Percentiles rank a stretch among this genome's conserved stretches.
Evolutionary conservation across 2,329 filamentous ascomycete species (phyloP).

Genomic region (Curvularia sp.): DNA sequence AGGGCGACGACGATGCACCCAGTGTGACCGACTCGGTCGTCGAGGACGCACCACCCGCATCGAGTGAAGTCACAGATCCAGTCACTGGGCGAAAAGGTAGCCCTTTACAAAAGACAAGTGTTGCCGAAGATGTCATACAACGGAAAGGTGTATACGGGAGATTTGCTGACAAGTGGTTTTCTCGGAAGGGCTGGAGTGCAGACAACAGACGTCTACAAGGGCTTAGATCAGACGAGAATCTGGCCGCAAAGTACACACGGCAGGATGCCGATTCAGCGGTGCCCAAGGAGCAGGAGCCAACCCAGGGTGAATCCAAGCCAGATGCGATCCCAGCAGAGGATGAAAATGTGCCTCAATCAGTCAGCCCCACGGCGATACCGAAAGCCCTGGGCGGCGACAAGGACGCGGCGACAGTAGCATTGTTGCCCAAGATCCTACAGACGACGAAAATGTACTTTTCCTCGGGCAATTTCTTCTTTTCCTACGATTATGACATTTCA

Average conservation of each 20-base stretch:
- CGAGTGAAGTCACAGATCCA: conserved; percentile 44
- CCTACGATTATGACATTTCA: conserved; percentile 93
- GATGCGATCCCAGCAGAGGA: conserved; percentile 35
- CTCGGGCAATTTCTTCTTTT: conserved; percentile 87
- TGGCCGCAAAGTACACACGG: conserved; percentile 46
- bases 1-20: conserved; percentile 44
- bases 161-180: conserved; percentile 93
- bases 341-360: conserved; percentile 24
- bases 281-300: conserved; percentile 33
- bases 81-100: conserved; percentile 38
- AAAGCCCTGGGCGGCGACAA: conserved; percentile 44
- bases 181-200: conserved; percentile 78
- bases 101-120: conserved; percentile 57
- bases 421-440: conserved; percentile 84
- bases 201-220: conserved; percentile 75
- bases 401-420: conserved; percentile 42
- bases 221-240: conserved; percentile 63
- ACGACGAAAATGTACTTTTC: conserved; percentile 86
- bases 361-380: conserved; percentile 47
- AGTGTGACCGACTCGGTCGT: conserved; percentile 50
- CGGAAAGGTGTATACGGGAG: conserved; percentile 83
- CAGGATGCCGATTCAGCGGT: conserved; percentile 44
- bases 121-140: conserved; percentile 88
- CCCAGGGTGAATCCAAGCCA: conserved; percentile 26
- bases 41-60: conserved; percentile 43